phyloP scores from a whole-genome alignment of 305 asterid genomes.

The Fraxinus sp. region DNA sequence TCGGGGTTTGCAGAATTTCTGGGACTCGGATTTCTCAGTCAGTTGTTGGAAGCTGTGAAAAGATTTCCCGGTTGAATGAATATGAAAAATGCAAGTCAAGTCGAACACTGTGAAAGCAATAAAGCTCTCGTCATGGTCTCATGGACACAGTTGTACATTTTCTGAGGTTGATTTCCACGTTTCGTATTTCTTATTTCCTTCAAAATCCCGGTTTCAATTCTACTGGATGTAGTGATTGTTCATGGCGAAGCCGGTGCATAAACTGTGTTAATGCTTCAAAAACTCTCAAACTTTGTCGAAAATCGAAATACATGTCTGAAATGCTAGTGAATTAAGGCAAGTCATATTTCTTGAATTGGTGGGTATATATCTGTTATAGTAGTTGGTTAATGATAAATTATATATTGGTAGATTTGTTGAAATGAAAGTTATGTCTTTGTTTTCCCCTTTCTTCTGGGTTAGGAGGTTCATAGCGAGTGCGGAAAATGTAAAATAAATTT shows the following conservation, averaged over 20 bases:
- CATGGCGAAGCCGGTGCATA: background rate
- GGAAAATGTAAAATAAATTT: background rate
- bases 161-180: background rate
- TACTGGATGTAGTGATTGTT: background rate
- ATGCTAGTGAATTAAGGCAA: background rate
- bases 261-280: background rate
- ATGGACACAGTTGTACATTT: background rate
- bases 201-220: background rate
- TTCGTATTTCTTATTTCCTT: background rate
- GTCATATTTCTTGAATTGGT: conserved; percentile 2
- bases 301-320: background rate
- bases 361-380: conserved; percentile 10
- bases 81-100: background rate
- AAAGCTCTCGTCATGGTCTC: background rate
- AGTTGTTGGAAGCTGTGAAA: background rate
- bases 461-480: background rate
- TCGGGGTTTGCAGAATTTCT: background rate
- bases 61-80: background rate
- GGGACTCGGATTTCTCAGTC: background rate
- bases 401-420: conserved; percentile 16
- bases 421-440: background rate
- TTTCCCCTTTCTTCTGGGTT: background rate
- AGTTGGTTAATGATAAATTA: conserved; percentile 15
- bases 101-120: background rate
- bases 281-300: background rate